These are phyloP conservation scores for Teratosphaeria pseudoeucalypti DNA, from an alignment of 2,329 filamentous ascomycete species.

Conservation along the genomic window DNA sequence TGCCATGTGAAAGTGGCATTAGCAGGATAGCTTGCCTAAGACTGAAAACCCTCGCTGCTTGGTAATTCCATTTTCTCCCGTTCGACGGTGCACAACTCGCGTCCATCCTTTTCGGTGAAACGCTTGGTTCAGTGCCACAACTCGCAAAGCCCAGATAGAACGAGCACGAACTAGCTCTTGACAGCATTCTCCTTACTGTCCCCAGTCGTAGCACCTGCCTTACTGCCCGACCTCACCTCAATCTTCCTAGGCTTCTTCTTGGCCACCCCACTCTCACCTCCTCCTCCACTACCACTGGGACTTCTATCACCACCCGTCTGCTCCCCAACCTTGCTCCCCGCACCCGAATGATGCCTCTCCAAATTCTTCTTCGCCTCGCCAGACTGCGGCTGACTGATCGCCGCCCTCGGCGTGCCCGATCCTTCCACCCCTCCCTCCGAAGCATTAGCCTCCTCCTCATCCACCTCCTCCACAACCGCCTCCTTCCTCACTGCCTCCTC, in stretches of 20 bases:
- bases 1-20: no score
- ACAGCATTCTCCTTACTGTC: not conserved
- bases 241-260: conserved; percentile 9
- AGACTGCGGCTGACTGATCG: conserved; percentile 1
- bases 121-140: not conserved
- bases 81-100: no score
- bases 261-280: not conserved
- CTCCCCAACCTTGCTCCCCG: not conserved
- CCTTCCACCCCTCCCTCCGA: not conserved
- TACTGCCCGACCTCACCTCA: conserved; percentile 4
- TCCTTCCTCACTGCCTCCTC: conserved; percentile 4
- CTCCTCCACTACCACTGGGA: not conserved
- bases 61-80: no score
- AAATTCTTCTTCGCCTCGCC: conserved; percentile 2
- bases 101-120: not conserved
- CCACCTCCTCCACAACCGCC: conserved; percentile 2
- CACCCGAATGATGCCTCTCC: conserved; percentile 2
- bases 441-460: not conserved
- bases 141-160: not conserved
- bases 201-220: not conserved
- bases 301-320: not conserved
- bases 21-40: no score
- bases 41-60: no score
- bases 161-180: not conserved
- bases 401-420: not conserved